Base-by-base conservation (phyloP, 257 asterid species). In the Paulownia fortunei region DNA sequence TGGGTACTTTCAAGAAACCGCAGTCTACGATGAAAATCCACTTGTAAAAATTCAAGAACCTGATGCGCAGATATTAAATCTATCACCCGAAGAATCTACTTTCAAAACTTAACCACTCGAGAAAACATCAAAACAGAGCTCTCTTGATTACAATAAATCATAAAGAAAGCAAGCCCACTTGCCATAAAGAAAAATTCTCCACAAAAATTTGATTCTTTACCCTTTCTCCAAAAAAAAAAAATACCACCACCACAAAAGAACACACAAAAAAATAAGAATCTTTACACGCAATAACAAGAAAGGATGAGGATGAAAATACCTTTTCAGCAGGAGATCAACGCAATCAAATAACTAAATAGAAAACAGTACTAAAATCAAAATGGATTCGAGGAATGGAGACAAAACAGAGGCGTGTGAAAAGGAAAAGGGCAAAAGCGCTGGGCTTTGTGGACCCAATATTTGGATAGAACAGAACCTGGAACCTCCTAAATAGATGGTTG, bases 381-480 rank as follows among this genome's bases (percentile, higher is more conserved):
- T 59, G 41, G 84, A 83, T 76, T 64, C 80, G 39, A 8, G 56
- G 73, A 60, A 18, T 32, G 67, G 44, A 60, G 71, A 72, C 58
- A 77, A 18, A 71, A 24, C 19, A 9, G 54, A 42, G 16, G 44
- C 21, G 55, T 32, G 79, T 9, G 64, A 27, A 76, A 62, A 56
- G 59, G 76, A 27, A 52, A 62, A 72, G 76, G 70, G 79, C 39
- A 81, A 86, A 82, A 83, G 87, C 81, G 84, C 84, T 49, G 39
- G 56, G 69, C 56, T 63, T 32, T 74, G 89, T 84, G 95, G 95
- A 64, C 88, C 93, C 93, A 56, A 56, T 23, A 27, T 72, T 78
- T 86, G 84, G 87, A 88, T 81, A 88, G 87, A 81, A 75, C 82
- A 63, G 79, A 83, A 79, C 84, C 89, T 78, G 69, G 88, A 79